Evolutionary conservation across 208 protist species (phyloP).

Genomic region (Trypanosoma scelopori): DNA sequence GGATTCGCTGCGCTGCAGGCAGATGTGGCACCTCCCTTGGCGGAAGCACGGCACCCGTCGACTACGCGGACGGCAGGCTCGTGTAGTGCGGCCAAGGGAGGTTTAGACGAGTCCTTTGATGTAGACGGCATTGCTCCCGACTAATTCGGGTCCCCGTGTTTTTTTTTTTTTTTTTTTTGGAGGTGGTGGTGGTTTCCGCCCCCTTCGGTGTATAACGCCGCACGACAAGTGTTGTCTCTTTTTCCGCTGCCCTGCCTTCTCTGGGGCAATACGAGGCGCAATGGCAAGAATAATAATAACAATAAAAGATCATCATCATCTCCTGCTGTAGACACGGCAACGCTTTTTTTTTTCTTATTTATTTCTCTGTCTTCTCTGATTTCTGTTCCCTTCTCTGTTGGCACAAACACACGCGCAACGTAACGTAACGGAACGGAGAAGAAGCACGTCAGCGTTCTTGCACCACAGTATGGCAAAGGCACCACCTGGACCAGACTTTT

Average conservation of each 20-base stretch:
- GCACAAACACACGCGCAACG: not conserved
- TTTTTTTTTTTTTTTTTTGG: not conserved
- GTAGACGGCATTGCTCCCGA: not conserved
- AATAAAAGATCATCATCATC: too few relatives aligned
- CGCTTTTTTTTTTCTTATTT: not conserved
- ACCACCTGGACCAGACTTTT: slow-evolving; percentile 80
- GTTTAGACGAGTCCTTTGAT: too few relatives aligned
- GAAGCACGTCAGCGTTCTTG: not conserved
- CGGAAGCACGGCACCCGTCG: not conserved
- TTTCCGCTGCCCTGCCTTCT: too few relatives aligned
- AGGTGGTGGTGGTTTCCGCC: too few relatives aligned
- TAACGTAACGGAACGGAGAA: slow-evolving; percentile 1
- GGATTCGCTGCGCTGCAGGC: slow-evolving; percentile 50
- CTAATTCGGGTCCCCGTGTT: not conserved
- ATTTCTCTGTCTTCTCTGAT: too few relatives aligned
- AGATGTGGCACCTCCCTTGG: not conserved
- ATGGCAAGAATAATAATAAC: not conserved
- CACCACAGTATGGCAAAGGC: slow-evolving; percentile 49
- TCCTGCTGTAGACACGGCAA: not conserved
- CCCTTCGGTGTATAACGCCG: too few relatives aligned
- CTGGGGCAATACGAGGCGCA: too few relatives aligned
- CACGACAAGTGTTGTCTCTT: too few relatives aligned
- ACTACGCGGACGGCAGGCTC: not conserved
- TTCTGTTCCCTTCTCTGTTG: too few relatives aligned
- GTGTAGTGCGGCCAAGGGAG: not conserved